phyloP scores from a whole-genome alignment of 257 asterid species.

The Penstemon newberryi region DNA sequence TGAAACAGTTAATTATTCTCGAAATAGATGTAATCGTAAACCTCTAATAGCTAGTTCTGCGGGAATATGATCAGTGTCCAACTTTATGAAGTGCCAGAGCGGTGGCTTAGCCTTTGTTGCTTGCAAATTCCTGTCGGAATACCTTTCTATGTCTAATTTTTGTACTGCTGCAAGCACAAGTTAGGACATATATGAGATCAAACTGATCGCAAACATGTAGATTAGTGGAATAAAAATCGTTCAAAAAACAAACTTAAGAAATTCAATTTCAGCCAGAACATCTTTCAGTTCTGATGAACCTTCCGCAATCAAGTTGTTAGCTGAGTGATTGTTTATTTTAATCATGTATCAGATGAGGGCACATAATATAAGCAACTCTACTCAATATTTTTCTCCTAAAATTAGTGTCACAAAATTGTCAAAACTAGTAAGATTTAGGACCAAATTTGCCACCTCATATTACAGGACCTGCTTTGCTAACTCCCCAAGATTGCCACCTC shows the following conservation, averaged over 20 bases:
- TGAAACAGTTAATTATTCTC: neutral
- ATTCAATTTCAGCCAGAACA: neutral
- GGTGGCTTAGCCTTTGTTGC: constrained; percentile 36
- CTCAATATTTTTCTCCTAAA: neutral
- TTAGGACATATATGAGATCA: constrained; percentile 13
- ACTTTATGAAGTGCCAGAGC: constrained; percentile 47
- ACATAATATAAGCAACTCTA: too few relatives aligned
- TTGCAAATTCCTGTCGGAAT: constrained; percentile 38
- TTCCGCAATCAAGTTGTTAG: too few relatives aligned
- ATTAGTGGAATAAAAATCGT: neutral
- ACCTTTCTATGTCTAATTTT: constrained; percentile 58
- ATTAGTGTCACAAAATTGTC: too few relatives aligned
- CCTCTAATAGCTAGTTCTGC: constrained; percentile 65
- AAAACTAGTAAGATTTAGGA: too few relatives aligned
- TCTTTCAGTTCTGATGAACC: neutral
- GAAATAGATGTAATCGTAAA: constrained; percentile 22
- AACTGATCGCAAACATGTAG: neutral
- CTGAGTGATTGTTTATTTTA: too few relatives aligned
- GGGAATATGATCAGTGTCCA: constrained; percentile 55
- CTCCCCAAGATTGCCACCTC: too few relatives aligned
- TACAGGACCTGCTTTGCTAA: too few relatives aligned
- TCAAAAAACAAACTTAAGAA: too few relatives aligned
- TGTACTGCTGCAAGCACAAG: constrained; percentile 39
- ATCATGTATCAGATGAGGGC: neutral
- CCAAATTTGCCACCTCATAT: too few relatives aligned